Conservation (phyloP, 2,329 filamentous ascomycete species). For the Penicillium paneum region DNA sequence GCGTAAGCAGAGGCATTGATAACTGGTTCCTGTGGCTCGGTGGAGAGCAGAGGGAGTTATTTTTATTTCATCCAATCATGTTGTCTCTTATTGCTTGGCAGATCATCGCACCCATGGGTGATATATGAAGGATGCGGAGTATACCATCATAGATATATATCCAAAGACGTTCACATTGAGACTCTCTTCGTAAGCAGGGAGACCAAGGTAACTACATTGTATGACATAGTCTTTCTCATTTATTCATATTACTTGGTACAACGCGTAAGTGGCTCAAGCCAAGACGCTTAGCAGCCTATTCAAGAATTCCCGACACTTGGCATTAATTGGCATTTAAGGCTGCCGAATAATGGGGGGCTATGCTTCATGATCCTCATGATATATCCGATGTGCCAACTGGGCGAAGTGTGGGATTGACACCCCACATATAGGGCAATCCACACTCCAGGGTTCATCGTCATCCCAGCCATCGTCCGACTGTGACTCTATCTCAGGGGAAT, state of each 20-base stretch:
- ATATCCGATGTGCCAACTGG: constrained; percentile 48
- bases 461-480: constrained; percentile 31
- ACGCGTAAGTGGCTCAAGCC: constrained; percentile 1
- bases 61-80: not conserved
- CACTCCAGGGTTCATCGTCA: constrained; percentile 29
- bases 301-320: not conserved
- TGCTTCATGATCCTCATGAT: constrained; percentile 34
- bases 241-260: no score
- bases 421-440: constrained; percentile 45
- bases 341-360: constrained; percentile 2
- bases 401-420: constrained; percentile 51
- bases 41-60: not conserved
- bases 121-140: no score
- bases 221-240: no score
- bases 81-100: not conserved
- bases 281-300: not conserved
- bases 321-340: constrained; percentile 8
- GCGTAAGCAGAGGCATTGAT: no score
- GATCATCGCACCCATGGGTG: no score
- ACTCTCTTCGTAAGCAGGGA: no score
- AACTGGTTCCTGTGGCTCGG: not conserved
- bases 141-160: no score
- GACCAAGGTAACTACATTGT: no score
- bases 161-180: no score
- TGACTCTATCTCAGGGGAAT: not conserved